Evolutionary conservation across 805 yeast species (phyloP), one percentile per base, ranked within the genome.

Genomic region (Starmerella roubikii): DNA sequence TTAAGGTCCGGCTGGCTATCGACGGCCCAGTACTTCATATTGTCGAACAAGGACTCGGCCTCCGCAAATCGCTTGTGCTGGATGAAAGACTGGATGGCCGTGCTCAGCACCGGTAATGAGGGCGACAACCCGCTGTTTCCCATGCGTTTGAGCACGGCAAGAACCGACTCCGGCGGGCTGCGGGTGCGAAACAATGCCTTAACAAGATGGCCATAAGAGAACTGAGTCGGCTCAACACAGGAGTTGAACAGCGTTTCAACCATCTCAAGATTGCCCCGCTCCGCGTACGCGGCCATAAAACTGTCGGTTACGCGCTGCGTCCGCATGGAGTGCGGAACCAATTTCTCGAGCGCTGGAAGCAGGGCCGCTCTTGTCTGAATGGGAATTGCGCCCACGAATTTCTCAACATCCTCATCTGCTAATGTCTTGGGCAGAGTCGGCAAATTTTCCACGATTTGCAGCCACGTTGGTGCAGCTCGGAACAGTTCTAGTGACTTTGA

Each of bases 21-120:
- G 4, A 64, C 52, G 1, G 91, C 74, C 48, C 78, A 56, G 55
- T 82, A 88, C 54, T 84, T 88, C 85, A 91, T 75, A 45, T 83
- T 73, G 47, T 78, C 84, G 58, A 91, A 91, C 2, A 81, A 63
- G 32, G 74, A 74, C 40, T 71, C 69, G 0, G 94, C 93, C 45
- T 78, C 74, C 15, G 63, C 56, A 44, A 66, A 72, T 39, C 69
- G 41, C 54, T 61, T 37, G 66, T 52, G 52, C 38, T 71, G 65
- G 6, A 75, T 72, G 51, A 78, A 72, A 19, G 81, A 65, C 44
- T 76, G 75, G 30, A 82, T 52, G 6, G 78, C 65, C 30, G 72
- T 71, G 3, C 78, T 67, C 47, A 74, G 75, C 1, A 76, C 60
- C 3, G 47, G 52, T 20, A 48, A 33, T 6, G 46, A 47, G 3